Evolutionary conservation across 176 grass and related monocot genomes (phyloP).

Genomic region (Saccharum spontaneum): DNA sequence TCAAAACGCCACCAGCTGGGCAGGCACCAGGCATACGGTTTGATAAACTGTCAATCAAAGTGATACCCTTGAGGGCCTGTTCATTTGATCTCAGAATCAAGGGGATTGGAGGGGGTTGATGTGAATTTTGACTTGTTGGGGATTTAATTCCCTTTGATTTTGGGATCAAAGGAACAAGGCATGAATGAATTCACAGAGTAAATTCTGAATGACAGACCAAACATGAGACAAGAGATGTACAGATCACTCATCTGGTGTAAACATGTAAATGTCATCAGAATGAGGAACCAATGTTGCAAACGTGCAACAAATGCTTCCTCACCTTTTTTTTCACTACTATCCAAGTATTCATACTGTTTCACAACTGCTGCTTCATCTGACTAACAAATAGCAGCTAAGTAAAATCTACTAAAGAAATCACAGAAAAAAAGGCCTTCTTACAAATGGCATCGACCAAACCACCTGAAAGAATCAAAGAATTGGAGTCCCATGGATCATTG

Average conservation of each 20-base stretch:
- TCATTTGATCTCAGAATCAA: background rate
- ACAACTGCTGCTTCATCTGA: constrained; percentile 22
- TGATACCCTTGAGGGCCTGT: background rate
- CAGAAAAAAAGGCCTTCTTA: constrained; percentile 51
- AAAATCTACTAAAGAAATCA: constrained; percentile 34
- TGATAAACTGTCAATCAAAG: background rate
- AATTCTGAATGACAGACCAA: constrained; percentile 26
- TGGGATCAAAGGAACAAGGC: background rate
- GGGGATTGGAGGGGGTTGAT: background rate
- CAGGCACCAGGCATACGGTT: background rate
- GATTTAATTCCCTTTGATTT: background rate
- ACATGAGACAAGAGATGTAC: constrained; percentile 38
- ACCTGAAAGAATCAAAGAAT: constrained; percentile 78
- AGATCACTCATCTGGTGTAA: constrained; percentile 34
- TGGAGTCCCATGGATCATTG: constrained; percentile 45
- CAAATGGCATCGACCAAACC: constrained; percentile 39
- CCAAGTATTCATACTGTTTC: constrained; percentile 25
- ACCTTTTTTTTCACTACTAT: background rate
- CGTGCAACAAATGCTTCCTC: constrained; percentile 34
- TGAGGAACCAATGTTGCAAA: constrained; percentile 33
- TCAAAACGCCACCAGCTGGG: background rate
- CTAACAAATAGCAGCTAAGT: constrained; percentile 36
- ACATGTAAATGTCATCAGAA: constrained; percentile 33
- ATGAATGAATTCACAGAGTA: background rate
- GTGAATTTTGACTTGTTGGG: too few relatives aligned